These are phyloP conservation scores for Pythium aristosporum DNA, from an alignment of 352 stramenopile genomes.

Conservation along the genomic window DNA sequence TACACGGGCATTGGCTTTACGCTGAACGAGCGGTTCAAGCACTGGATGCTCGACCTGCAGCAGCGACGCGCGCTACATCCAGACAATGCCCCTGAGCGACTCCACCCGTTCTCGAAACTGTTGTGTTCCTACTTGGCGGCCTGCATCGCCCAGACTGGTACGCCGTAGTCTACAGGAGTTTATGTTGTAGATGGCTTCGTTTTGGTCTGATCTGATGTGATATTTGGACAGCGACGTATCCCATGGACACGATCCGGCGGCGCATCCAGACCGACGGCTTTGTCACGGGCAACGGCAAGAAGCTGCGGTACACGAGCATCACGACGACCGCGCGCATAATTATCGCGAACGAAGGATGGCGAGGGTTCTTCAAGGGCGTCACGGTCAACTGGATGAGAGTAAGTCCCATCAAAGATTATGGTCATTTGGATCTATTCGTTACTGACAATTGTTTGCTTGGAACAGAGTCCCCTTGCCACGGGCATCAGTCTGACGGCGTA, in stretches of 20 bases:
- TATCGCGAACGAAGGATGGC: slow-evolving; percentile 70
- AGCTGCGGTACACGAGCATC: slow-evolving; percentile 70
- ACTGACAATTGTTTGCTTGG: neutral
- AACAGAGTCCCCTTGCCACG: slow-evolving; percentile 80
- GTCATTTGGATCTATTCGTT: neutral
- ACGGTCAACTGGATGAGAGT: slow-evolving; percentile 87
- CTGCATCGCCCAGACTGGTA: slow-evolving; percentile 84
- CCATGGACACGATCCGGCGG: slow-evolving; percentile 81
- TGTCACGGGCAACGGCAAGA: slow-evolving; percentile 36
- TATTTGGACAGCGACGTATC: slow-evolving; percentile 60
- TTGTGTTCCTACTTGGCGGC: slow-evolving; percentile 81
- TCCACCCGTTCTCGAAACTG: slow-evolving; percentile 82
- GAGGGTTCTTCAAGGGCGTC: slow-evolving; percentile 84
- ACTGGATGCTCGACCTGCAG: slow-evolving; percentile 36
- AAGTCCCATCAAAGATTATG: neutral
- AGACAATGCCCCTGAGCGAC: slow-evolving; percentile 27
- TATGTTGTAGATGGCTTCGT: neutral
- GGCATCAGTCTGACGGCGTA: slow-evolving; percentile 87
- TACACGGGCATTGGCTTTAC: slow-evolving; percentile 87
- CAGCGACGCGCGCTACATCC: slow-evolving; percentile 24
- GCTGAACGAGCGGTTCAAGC: slow-evolving; percentile 83
- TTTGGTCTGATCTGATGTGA: neutral
- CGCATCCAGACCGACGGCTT: slow-evolving; percentile 86
- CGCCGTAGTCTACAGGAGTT: neutral
- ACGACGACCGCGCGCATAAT: slow-evolving; percentile 68